Conservation (phyloP, 345 rosid genomes). For the Gossypium mustelinum region DNA sequence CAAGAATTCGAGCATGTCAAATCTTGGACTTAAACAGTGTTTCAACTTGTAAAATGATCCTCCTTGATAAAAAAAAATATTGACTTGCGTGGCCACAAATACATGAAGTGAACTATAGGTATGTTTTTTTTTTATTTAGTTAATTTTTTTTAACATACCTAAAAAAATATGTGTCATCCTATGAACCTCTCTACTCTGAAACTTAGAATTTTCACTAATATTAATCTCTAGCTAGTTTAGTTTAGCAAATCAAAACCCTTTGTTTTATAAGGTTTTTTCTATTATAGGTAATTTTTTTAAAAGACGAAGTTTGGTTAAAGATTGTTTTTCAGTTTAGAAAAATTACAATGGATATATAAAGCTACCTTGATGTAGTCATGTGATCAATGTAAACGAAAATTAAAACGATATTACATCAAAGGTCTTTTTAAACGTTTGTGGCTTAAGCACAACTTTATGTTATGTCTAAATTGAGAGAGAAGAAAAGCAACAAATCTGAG, state of each 20-base stretch:
- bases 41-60: too few species aligned
- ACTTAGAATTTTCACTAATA: too few species aligned
- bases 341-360: not conserved
- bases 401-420: not conserved
- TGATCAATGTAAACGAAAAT: not conserved
- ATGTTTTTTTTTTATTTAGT: too few species aligned
- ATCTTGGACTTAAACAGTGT: too few species aligned
- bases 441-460: not conserved
- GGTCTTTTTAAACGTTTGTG: not conserved
- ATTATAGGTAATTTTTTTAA: not conserved
- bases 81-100: too few species aligned
- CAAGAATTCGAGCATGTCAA: too few species aligned
- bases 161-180: too few species aligned
- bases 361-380: not conserved
- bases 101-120: too few species aligned
- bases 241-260: not conserved
- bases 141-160: too few species aligned
- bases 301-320: not conserved
- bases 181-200: too few species aligned
- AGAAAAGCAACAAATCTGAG: not conserved
- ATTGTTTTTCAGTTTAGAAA: not conserved
- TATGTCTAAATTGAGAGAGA: not conserved
- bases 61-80: too few species aligned
- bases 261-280: not conserved
- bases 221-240: not conserved